These are phyloP conservation scores for Magnolia officinalis DNA, from an alignment of 164 flowering plant species.

Conservation along the genomic window DNA sequence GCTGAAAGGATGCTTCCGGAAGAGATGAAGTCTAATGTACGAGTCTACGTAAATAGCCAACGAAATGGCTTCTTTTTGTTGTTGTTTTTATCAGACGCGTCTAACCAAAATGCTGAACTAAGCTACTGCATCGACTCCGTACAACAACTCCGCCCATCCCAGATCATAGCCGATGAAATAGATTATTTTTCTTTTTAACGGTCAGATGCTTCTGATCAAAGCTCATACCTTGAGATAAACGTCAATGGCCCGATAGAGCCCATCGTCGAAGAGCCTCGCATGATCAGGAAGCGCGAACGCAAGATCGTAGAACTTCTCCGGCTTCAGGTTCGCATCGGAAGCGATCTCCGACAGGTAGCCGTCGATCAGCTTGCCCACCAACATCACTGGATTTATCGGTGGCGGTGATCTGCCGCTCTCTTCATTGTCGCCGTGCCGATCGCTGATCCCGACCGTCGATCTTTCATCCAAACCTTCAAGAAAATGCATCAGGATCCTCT, in stretches of 20 bases:
- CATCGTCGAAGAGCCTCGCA: conserved; percentile 79
- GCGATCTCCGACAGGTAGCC: conserved; percentile 89
- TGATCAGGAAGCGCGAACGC: conserved; percentile 70
- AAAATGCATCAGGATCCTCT: conserved; percentile 57
- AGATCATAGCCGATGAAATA: too few relatives aligned
- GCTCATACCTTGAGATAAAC: conserved; percentile 78
- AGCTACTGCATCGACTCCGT: too few relatives aligned
- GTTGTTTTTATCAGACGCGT: too few relatives aligned
- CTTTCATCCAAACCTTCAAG: conserved; percentile 30
- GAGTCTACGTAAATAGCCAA: too few relatives aligned
- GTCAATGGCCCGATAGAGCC: conserved; percentile 90
- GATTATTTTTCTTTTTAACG: too few relatives aligned
- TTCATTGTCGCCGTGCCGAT: conserved; percentile 16
- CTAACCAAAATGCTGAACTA: too few relatives aligned
- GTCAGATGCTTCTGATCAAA: too few relatives aligned
- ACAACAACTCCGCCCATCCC: too few relatives aligned
- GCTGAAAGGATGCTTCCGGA: too few relatives aligned
- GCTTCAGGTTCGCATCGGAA: conserved; percentile 76
- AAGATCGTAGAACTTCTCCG: conserved; percentile 61
- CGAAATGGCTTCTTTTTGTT: too few relatives aligned
- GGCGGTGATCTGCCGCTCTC: conserved; percentile 43
- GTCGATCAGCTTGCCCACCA: conserved; percentile 87
- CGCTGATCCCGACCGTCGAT: conserved; percentile 10
- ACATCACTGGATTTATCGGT: conserved; percentile 37
- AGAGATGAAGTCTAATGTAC: too few relatives aligned